These are phyloP conservation scores for Neobulgaria alba DNA, from an alignment of 2,329 filamentous ascomycete genomes.

Conservation along the genomic window DNA sequence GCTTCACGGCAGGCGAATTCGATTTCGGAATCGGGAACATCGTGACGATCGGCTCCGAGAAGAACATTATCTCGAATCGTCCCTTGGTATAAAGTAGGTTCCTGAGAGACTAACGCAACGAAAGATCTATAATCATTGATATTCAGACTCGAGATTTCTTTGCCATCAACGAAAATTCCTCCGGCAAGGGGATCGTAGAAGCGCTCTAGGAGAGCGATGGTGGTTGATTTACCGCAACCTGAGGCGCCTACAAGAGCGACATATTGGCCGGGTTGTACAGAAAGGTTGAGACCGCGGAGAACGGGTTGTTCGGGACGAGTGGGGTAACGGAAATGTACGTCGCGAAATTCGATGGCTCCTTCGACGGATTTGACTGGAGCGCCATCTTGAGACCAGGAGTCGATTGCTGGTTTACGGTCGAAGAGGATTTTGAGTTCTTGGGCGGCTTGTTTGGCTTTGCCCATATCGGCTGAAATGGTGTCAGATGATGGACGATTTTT, in stretches of 20 bases:
- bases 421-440: conserved; percentile 74
- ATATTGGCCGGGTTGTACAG: conserved; percentile 69
- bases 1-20: conserved; percentile 77
- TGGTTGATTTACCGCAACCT: conserved; percentile 90
- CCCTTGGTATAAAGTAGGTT: conserved; percentile 90
- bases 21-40: conserved; percentile 63
- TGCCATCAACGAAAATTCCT: conserved; percentile 71
- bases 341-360: conserved; percentile 77
- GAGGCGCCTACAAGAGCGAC: conserved; percentile 88
- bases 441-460: conserved; percentile 82
- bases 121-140: conserved; percentile 77
- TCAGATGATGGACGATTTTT: too few relatives aligned
- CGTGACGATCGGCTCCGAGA: conserved; percentile 59
- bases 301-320: conserved; percentile 89
- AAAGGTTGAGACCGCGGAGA: conserved; percentile 71
- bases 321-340: conserved; percentile 91
- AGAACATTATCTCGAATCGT: conserved; percentile 86
- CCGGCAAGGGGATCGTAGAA: conserved; percentile 88
- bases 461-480: conserved; percentile 60
- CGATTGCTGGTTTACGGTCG: conserved; percentile 72
- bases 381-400: conserved; percentile 69
- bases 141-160: conserved; percentile 73
- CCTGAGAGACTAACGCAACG: conserved; percentile 85
- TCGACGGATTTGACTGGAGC: conserved; percentile 54
- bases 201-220: conserved; percentile 82